These are phyloP conservation scores for Wickerhamomyces strasburgensis DNA, from an alignment of 805 yeast species.

Conservation along the genomic window DNA sequence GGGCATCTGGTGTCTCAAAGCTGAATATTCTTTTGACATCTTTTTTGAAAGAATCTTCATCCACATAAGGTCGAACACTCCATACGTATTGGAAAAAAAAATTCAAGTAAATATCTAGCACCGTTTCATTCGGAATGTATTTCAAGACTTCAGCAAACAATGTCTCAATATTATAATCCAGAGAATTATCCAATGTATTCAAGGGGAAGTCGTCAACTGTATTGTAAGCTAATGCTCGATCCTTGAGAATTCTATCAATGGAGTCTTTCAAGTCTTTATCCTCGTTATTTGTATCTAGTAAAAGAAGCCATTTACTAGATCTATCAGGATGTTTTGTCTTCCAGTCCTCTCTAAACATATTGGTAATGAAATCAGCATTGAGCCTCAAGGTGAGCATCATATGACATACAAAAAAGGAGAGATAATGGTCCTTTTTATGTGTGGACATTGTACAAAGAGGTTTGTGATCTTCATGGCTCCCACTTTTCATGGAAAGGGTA, in stretches of 20 bases:
- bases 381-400: constrained; percentile 10
- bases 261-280: constrained; percentile 9
- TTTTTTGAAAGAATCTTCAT: constrained; percentile 30
- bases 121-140: constrained; percentile 26
- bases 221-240: constrained; percentile 6
- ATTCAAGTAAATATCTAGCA: constrained; percentile 35
- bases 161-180: constrained; percentile 23
- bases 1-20: constrained; percentile 26
- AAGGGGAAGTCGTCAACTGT: constrained; percentile 9
- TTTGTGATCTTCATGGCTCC: constrained; percentile 21
- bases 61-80: constrained; percentile 42
- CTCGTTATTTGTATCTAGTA: constrained; percentile 12
- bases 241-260: constrained; percentile 5
- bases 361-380: constrained; percentile 3
- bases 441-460: constrained; percentile 16
- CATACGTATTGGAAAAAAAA: constrained; percentile 39
- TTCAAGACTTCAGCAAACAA: constrained; percentile 28
- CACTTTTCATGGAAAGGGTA: constrained; percentile 13
- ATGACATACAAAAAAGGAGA: constrained; percentile 14
- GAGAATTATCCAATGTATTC: constrained; percentile 5
- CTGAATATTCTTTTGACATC: constrained; percentile 32
- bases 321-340: constrained; percentile 15
- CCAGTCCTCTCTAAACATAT: constrained; percentile 10
- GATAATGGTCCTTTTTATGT: constrained; percentile 17
- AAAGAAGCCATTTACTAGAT: constrained; percentile 17